phyloP scores from a whole-genome alignment of 2,329 filamentous ascomycete genomes.

The Penicillium sp. region DNA sequence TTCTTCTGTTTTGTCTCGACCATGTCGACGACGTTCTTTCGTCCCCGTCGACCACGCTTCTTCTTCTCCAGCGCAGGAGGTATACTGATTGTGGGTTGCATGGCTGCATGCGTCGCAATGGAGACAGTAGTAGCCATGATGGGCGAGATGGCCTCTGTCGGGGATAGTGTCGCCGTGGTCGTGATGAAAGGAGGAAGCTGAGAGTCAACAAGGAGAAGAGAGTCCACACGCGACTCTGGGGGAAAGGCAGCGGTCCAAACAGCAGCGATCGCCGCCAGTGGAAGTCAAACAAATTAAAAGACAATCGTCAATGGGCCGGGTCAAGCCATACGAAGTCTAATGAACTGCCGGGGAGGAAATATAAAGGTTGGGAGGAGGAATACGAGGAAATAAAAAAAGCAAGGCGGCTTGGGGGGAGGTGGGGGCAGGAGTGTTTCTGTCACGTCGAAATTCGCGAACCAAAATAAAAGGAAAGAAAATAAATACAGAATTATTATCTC shows the following conservation, averaged over 20 bases:
- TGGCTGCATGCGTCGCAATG: neutral
- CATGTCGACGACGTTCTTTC: slow-evolving; percentile 7
- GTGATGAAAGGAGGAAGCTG: neutral
- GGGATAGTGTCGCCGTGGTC: neutral
- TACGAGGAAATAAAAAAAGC: neutral
- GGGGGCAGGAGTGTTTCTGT: neutral
- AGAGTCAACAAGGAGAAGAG: neutral
- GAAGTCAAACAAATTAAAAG: neutral
- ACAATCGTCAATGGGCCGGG: neutral
- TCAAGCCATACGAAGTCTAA: neutral
- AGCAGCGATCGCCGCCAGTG: neutral
- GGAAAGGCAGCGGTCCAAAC: slow-evolving; percentile 1
- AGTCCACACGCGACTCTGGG: neutral
- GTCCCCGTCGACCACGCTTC: slow-evolving; percentile 11
- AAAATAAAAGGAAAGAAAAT: neutral
- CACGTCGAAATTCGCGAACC: neutral
- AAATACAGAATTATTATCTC: neutral
- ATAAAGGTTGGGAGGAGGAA: neutral
- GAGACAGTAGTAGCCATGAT: slow-evolving; percentile 12
- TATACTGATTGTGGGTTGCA: neutral
- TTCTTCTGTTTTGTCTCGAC: slow-evolving; percentile 15
- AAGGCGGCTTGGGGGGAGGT: neutral
- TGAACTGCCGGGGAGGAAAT: neutral
- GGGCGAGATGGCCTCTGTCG: slow-evolving; percentile 7
- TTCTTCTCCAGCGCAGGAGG: slow-evolving; percentile 10